Percentiles rank a stretch among this genome's conserved stretches.
These are phyloP conservation scores for Aspergillus cejpii DNA, from an alignment of 2,329 filamentous ascomycete genomes.

Conservation along the genomic window DNA sequence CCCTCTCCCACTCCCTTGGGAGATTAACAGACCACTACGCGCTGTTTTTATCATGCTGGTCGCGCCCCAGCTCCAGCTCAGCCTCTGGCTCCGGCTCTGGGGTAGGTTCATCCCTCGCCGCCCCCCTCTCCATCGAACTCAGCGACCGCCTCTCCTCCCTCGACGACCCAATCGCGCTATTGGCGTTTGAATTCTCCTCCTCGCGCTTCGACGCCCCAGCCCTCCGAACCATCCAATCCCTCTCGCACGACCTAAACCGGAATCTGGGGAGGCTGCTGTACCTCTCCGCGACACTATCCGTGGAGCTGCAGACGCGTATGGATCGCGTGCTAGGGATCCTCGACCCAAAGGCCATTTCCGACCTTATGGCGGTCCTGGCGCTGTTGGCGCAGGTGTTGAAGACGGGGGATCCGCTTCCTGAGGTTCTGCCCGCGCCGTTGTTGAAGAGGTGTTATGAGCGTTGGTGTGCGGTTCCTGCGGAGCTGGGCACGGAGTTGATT, in stretches of 20 bases:
- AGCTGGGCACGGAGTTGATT: conserved; percentile 30
- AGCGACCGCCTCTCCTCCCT: conserved; percentile 31
- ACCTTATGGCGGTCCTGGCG: conserved; percentile 47
- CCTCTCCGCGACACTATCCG: conserved; percentile 32
- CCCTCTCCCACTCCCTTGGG: conserved; percentile 41
- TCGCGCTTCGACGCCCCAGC: conserved; percentile 34
- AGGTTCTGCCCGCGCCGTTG: conserved; percentile 45
- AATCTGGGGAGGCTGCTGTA: conserved; percentile 34
- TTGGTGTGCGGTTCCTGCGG: conserved; percentile 14
- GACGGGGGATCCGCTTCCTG: conserved; percentile 45
- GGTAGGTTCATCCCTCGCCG: too few species aligned
- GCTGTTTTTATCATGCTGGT: conserved; percentile 44
- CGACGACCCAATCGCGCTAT: conserved; percentile 29
- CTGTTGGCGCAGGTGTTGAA: conserved; percentile 45
- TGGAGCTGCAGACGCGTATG: conserved; percentile 39
- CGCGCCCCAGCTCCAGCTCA: conserved; percentile 19
- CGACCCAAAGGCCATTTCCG: conserved; percentile 43
- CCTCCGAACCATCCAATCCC: conserved; percentile 27
- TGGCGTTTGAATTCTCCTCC: conserved; percentile 36
- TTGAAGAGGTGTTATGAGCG: conserved; percentile 32
- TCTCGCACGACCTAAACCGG: conserved; percentile 30
- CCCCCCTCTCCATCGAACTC: conserved; percentile 28
- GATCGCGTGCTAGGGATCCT: conserved; percentile 36
- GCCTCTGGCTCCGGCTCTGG: too few species aligned
- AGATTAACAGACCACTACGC: conserved; percentile 47